Base-by-base conservation (phyloP, 2,329 filamentous ascomycete species). In the Paracorniculantispora psalliotae region DNA sequence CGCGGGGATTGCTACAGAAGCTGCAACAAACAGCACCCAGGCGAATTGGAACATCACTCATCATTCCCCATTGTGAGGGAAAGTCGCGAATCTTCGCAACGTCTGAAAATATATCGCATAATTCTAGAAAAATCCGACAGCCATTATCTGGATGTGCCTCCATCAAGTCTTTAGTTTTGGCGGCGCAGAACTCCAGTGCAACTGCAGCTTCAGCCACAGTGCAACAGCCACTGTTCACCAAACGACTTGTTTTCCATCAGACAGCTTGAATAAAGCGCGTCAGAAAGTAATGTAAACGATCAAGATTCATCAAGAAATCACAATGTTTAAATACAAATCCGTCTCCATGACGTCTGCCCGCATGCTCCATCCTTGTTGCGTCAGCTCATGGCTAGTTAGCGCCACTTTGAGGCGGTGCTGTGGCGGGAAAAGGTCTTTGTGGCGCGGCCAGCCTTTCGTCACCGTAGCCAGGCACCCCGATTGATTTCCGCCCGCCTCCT, bases 361-460 rank as follows among this genome's bases (percentile, higher is more conserved):
- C 41, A 35, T 43, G n/a, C 33, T 21, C 55, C 26, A 26, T 28
- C 46, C 9, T 35, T 44, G 46, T 51, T 57, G 55, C 55, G 55
- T 57, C 50, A 57, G 55, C 55, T n/a, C 39, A 23, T 52, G 37
- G 17, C 33, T 43, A 43, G 54, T 33, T 33, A 9, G 35, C 58
- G 58, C 58, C 58, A 59, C 58, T 55, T 50, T 59, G 58, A 56
- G 58, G 58, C 58, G 58, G 58, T 59, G 58, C 58, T 58, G 57
- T 59, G 50, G 57, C 57, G 57, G 50, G 15, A 54, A 54, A 53
- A 59, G 56, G 56, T 30, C 25, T 21, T n/a, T 57, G 25, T 17
- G 15, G 37, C 35, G 33, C 19, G 28, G 30, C 48, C 48, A 52
- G 47, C 35, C 50, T 59, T 55, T 55, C 58, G 58, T 59, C 58